Base-by-base conservation (phyloP, 2,329 filamentous ascomycete species). In the Samsoniella hepiali region DNA sequence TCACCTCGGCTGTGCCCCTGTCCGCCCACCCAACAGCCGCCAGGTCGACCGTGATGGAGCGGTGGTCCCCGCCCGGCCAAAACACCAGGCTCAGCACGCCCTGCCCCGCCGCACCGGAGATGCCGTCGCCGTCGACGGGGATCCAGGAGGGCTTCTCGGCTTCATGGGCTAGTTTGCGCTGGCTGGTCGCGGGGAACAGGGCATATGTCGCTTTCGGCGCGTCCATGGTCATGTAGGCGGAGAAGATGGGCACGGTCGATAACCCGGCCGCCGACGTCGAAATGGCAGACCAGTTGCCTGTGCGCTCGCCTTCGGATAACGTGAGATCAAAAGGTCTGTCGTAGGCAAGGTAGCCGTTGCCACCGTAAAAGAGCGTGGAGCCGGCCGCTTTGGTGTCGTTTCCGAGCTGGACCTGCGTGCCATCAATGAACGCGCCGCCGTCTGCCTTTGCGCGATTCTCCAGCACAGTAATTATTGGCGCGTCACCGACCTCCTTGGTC, bases 251-350 rank as follows among this genome's bases (percentile, higher is more conserved):
- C 10, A 61, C 62, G 1, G 67, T 66, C 3, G 55, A 59, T 27
- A 51, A 32, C 15, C 68, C 67, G n/a, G 51, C 60, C 4, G 59
- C 66, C 1, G 68, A 70, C 3, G 68, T 68, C 3, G 67, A 69
- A 40, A 70, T 69, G 32, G 65, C 66, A 29, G 68, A 68, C 68
- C 68, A 70, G 51, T 70, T 68, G 17, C 68, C 68, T 3, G 61
- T 67, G 32, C 67, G 65, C 38, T 64, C 50, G 22, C 68, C 68
- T 38, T 68, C 62, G 5, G 65, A 67, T 0, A 70, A 17, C 6
- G 66, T 66, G 6, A 70, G 68, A 2, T 61, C 31, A 44, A 70
- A 69, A 3, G 67, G 63, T n/a, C 36, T 34, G 17, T 50, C 64
- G 58, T 68, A 67, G 38, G 67, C 45, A 17, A 69, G 36, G 45